A percentile compares a stretch with the other conserved stretches of the same genome.
Evolutionary conservation across 108 stramenopile genomes (phyloP).

Genomic region (Poteriospumella lacustris): DNA sequence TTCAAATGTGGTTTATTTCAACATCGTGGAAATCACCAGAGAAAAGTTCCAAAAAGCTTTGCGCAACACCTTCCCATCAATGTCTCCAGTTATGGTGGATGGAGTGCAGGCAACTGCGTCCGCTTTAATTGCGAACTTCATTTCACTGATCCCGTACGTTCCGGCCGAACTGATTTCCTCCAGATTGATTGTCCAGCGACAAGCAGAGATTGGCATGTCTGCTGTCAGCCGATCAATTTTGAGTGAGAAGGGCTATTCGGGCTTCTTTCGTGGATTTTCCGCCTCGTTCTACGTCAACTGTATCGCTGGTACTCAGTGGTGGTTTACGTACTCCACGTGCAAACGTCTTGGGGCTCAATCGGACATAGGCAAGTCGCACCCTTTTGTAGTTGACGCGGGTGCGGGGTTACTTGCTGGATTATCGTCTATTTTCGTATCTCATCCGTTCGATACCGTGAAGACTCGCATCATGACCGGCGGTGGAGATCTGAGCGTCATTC

Average conservation of each 20-base stretch:
- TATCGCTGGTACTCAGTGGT: not conserved
- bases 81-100: not conserved
- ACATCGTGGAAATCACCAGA: not conserved
- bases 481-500: no score
- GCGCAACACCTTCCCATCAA: not conserved
- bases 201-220: not conserved
- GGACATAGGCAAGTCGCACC: not conserved
- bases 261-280: not conserved
- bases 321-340: not conserved
- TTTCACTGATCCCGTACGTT: not conserved
- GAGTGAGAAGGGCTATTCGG: not conserved
- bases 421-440: not conserved
- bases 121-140: not conserved
- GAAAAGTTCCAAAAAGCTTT: not conserved
- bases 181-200: not conserved
- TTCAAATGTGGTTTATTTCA: not conserved
- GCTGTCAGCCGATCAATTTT: not conserved
- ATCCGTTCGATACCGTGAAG: not conserved
- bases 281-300: not conserved
- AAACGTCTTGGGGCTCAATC: not conserved
- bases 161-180: not conserved
- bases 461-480: not conserved
- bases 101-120: not conserved
- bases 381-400: not conserved
- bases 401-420: not conserved